A percentile compares a stretch with the other conserved stretches of the same genome.
Conservation (phyloP, 371 early-diverging fungal species). For the Caulochytrium protostelioides region DNA sequence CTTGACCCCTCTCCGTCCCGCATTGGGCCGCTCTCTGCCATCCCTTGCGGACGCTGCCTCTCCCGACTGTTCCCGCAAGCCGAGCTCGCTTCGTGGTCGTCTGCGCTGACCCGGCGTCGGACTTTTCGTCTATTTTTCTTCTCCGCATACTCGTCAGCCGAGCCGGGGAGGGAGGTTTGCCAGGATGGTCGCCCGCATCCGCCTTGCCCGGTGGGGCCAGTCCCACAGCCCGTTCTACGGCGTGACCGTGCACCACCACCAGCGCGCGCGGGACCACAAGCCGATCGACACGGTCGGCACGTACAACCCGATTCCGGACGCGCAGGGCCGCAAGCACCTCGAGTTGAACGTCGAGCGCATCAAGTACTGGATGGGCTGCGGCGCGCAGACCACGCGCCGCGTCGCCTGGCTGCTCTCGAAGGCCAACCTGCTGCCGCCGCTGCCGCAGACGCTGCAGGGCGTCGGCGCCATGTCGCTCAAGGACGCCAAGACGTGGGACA, state of each 20-base stretch:
- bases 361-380: constrained; percentile 88
- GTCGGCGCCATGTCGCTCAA: constrained; percentile 12
- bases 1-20: too few species aligned
- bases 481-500: constrained; percentile 22
- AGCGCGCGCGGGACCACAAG: constrained; percentile 61
- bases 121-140: too few species aligned
- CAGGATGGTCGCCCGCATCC: constrained; percentile 36
- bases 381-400: constrained; percentile 75
- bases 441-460: constrained; percentile 16
- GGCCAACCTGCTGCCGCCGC: constrained; percentile 30
- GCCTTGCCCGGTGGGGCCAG: constrained; percentile 71
- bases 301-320: constrained; percentile 67
- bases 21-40: too few species aligned
- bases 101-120: too few species aligned
- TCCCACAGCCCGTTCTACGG: constrained; percentile 78
- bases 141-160: too few species aligned
- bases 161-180: too few species aligned
- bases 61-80: too few species aligned
- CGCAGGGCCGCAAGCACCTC: constrained; percentile 44
- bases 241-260: constrained; percentile 70
- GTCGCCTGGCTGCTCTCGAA: constrained; percentile 72
- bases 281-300: constrained; percentile 79
- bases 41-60: too few species aligned
- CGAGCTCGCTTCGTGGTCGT: too few species aligned
- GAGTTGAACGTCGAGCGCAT: constrained; percentile 66